Evolutionary conservation across 2,329 filamentous ascomycete species (phyloP), one percentile per base, ranked within the genome.

Genomic region (Nannizziopsis arthrosporioides): DNA sequence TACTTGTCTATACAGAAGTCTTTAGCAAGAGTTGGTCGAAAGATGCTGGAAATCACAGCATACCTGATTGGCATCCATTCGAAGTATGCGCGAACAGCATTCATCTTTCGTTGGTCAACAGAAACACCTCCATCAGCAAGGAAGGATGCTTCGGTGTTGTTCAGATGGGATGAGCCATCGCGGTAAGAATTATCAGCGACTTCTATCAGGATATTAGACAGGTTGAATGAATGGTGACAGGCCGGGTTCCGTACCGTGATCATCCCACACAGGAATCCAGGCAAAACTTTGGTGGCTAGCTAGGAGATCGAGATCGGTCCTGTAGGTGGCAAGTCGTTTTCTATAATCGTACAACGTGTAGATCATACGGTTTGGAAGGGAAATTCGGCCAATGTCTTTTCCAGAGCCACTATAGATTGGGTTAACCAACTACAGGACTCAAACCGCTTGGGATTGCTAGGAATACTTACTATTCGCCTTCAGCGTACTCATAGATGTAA

Each of bases 41-140:
- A 18, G 30, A n/a, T 14, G 3, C 9, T 4, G 36, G 9, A 18
- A 17, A 4, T 14, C 15, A 31, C 18, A 35, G 37, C 45, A 2
- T n/a, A 51, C 49, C 75, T 68, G 51, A 78, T 74, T 1, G 75
- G 75, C 72, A 76, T 75, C 76, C 77, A 81, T 59, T 83, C 80
- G 50, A 82, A 83, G 56, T 82, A 82, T 1, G 81, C 80, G 32
- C 82, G 71, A 1, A 85, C 81, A 1, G 81, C 82, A 46, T 85
- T 83, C 71, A 83, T 79, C 67, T 85, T 85, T 53, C 81, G 74
- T 59, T 82, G 77, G 55, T 85, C 81, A n/a, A 84, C 77, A 31
- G 73, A 77, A n/a, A 85, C 71, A 11, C 71, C 69, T 2, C 74
- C 74, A 48, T 77, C 72, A 42, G 73, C 68, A 30, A 77, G 59